These are phyloP conservation scores for Cruciata laevipes DNA, from an alignment of 257 asterid genomes.

Conservation along the genomic window DNA sequence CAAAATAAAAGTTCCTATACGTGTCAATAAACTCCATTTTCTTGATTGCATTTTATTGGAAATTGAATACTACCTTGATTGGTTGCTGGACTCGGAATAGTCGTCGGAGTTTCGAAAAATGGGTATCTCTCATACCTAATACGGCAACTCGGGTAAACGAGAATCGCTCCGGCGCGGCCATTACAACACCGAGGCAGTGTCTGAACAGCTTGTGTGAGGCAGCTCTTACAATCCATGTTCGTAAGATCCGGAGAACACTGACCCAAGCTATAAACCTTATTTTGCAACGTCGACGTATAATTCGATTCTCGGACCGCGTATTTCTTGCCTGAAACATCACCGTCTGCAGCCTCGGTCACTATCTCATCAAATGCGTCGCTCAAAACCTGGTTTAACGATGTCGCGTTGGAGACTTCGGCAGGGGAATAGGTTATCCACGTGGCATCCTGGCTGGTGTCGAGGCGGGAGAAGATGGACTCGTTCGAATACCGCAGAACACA, in stretches of 20 bases:
- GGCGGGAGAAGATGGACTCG: too few species aligned
- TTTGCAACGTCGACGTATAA: neutral
- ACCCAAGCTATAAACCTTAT: neutral
- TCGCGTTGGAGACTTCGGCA: neutral
- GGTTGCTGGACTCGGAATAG: too few species aligned
- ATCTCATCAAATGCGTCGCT: neutral
- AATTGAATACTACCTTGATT: neutral
- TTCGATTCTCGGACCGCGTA: constrained; percentile 1
- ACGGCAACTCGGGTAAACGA: neutral
- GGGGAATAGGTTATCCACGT: too few species aligned
- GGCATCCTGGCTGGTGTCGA: too few species aligned
- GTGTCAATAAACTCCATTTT: too few species aligned
- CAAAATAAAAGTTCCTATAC: too few species aligned
- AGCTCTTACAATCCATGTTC: neutral
- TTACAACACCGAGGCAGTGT: neutral
- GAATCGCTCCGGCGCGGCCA: neutral
- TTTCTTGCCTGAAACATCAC: neutral
- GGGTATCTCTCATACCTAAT: neutral
- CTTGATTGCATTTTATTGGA: too few species aligned
- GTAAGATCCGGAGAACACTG: constrained; percentile 14
- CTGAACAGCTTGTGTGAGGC: neutral
- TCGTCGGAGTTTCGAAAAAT: neutral
- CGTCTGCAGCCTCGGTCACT: neutral
- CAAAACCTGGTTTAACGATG: neutral
- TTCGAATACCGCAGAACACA: too few species aligned